phyloP scores from a whole-genome alignment of 257 asterid species.

The Solanum sitiens region DNA sequence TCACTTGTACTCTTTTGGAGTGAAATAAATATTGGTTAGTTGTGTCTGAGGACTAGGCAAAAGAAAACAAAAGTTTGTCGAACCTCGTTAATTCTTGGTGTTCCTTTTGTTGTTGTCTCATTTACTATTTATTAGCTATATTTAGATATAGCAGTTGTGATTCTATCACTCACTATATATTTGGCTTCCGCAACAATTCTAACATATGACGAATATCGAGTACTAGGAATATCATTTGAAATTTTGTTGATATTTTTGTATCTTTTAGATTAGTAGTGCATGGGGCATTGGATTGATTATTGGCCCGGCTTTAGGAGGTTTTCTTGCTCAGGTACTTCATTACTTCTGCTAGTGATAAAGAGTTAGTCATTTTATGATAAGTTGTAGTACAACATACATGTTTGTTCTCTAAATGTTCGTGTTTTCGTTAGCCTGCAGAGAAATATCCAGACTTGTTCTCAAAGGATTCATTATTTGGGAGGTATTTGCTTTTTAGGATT shows the following conservation, averaged over 20 bases:
- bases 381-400: neutral
- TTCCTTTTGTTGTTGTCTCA: no score
- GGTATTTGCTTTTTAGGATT: slow-evolving; percentile 20
- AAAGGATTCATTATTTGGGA: slow-evolving; percentile 52
- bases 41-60: no score
- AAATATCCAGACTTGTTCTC: slow-evolving; percentile 65
- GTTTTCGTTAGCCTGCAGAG: slow-evolving; percentile 60
- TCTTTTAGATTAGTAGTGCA: slow-evolving; percentile 55
- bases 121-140: no score
- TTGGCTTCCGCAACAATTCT: no score
- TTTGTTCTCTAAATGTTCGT: neutral
- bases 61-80: no score
- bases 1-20: no score
- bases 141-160: no score
- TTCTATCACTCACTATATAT: no score
- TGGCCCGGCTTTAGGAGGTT: slow-evolving; percentile 96
- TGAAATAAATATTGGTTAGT: no score
- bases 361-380: neutral
- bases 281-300: slow-evolving; percentile 88
- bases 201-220: neutral
- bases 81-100: no score
- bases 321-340: slow-evolving; percentile 64
- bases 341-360: neutral
- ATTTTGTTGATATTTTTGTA: neutral
- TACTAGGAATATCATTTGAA: neutral